These are phyloP conservation scores for Tricholoma furcatifolium DNA, from an alignment of 768 basidiomycete genomes.

Conservation along the genomic window DNA sequence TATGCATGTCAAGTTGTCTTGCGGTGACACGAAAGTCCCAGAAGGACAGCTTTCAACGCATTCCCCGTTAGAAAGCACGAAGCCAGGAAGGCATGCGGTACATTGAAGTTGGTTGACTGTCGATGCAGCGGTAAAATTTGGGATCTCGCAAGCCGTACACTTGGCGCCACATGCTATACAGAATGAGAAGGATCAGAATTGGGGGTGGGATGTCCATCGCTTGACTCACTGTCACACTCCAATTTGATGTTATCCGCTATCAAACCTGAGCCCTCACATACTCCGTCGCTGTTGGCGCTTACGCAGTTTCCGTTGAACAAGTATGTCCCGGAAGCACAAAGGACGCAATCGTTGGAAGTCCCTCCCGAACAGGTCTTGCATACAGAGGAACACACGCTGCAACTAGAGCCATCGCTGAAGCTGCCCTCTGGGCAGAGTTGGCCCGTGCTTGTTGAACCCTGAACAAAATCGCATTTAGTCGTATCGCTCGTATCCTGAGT, in stretches of 20 bases:
- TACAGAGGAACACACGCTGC: conserved; percentile 57
- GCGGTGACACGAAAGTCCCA: conserved; percentile 69
- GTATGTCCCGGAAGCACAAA: conserved; percentile 63
- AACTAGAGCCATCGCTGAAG: conserved; percentile 54
- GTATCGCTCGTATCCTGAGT: conserved; percentile 64
- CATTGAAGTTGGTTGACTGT: conserved; percentile 68
- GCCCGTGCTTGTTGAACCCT: conserved; percentile 49
- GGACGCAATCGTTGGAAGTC: conserved; percentile 68
- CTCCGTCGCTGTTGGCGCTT: conserved; percentile 58
- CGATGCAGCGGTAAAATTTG: conserved; percentile 65
- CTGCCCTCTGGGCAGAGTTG: conserved; percentile 63
- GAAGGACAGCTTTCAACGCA: conserved; percentile 72
- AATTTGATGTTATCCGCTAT: conserved; percentile 81
- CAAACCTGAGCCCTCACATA: conserved; percentile 68
- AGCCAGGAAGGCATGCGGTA: conserved; percentile 76
- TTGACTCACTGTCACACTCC: conserved; percentile 76
- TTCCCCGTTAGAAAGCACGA: conserved; percentile 65
- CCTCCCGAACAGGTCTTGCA: conserved; percentile 72
- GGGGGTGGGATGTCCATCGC: neutral
- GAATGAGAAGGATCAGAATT: conserved; percentile 6
- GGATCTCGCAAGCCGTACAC: conserved; percentile 74
- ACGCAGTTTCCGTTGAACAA: conserved; percentile 73
- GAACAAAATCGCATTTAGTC: conserved; percentile 60
- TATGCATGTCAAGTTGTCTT: conserved; percentile 74
- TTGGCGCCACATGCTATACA: conserved; percentile 74